Evolutionary conservation across 768 basidiomycete species (phyloP).

Genomic region (Auriscalpium vulgare): DNA sequence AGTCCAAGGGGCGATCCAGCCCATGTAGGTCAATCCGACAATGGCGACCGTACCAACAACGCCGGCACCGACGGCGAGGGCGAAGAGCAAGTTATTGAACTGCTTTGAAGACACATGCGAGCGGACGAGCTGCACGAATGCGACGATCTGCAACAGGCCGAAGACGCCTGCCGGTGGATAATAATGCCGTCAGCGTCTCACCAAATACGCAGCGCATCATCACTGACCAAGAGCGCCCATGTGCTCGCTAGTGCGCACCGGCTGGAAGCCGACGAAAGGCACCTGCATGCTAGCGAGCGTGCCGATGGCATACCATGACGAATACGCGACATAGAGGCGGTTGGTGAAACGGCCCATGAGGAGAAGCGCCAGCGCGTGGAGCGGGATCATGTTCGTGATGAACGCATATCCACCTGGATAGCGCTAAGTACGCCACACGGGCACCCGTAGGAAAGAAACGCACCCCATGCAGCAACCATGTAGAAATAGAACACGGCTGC

Average conservation of each 20-base stretch:
- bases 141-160: constrained; percentile 91
- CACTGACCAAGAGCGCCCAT: constrained; percentile 90
- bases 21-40: constrained; percentile 79
- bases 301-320: constrained; percentile 96
- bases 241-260: constrained; percentile 95
- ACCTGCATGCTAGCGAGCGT: constrained; percentile 99
- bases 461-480: constrained; percentile 99
- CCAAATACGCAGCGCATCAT: not conserved
- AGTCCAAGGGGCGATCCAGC: constrained; percentile 99
- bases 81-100: constrained; percentile 75
- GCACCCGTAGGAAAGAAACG: constrained; percentile 16
- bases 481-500: constrained; percentile 98
- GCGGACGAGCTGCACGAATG: constrained; percentile 84
- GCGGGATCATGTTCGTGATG: constrained; percentile 99
- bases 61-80: constrained; percentile 61
- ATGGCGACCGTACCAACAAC: constrained; percentile 66
- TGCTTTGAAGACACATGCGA: constrained; percentile 87
- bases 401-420: constrained; percentile 88
- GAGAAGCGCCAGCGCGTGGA: constrained; percentile 90
- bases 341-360: constrained; percentile 94
- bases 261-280: constrained; percentile 98
- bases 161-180: constrained; percentile 64
- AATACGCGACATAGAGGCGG: constrained; percentile 91
- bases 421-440: not conserved
- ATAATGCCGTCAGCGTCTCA: not conserved